Evolutionary conservation across 2,329 filamentous ascomycete genomes (phyloP), one percentile per base, ranked within the genome.

Genomic region (Colletotrichum lentis): DNA sequence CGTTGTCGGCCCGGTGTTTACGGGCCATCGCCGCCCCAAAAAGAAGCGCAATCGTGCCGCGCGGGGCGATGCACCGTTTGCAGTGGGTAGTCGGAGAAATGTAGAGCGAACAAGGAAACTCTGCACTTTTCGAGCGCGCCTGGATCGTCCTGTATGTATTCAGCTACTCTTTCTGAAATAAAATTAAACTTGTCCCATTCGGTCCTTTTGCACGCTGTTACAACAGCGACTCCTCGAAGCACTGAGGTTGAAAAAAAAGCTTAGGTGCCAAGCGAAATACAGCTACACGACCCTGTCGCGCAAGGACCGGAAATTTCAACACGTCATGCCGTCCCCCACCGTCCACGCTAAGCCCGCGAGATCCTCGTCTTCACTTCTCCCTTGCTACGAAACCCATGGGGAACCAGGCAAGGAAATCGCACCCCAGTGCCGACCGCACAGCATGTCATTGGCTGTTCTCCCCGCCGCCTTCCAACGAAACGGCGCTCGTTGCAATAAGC

Each of bases 291-390:
- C 54, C 61, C 43, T 59, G 61, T 31, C 55, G 44, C 37, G 57
- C 35, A 52, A 43, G 39, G 57, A 14, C 44, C 55, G 66, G 66
- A 68, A 65, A 65, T 68, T 68, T 65, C 55, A 57, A 62, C 56
- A 69, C 66, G 66, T 69, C 62, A 61, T 69, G 62, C 62, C 62
- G 49, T 39, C 49, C 62, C 60, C 49, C 37, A 43, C 65, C 54
- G 35, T 44, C 62, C 20, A 20, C 54, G 56, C 54, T 55, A 41
- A 53, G 27, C 59, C 53, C 31, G 22, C 35, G 41, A 16, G 22
- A 27, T 31, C 27, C 35, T 43, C 12, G 3, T 59, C 57, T 59
- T 35, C 18, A 2, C n/a, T 54, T 16, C 52, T 63, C 64, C 64
- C 59, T 67, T n/a, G 59, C 44, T 16, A 39, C 53, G 37, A 44